Conservation (phyloP, 1,284 basidiomycete species). For the Hymenochaete sp. region DNA sequence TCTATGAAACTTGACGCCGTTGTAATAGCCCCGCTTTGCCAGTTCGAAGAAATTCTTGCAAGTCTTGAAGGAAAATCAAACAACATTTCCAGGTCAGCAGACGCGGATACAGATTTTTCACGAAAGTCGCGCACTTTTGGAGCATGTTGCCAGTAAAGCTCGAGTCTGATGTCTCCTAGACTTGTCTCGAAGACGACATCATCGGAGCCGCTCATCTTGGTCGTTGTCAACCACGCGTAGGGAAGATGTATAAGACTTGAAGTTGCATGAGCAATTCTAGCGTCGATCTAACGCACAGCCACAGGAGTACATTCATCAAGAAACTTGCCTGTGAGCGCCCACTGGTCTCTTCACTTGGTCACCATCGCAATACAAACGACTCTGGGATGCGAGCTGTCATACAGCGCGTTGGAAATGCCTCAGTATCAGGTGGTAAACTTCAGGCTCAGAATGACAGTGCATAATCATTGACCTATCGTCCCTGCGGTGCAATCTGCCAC, state of each 20-base stretch:
- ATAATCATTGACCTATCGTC: too few species aligned
- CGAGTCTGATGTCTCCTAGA: constrained; percentile 80
- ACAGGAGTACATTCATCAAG: background rate
- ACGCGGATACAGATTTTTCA: constrained; percentile 3
- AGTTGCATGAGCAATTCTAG: too few species aligned
- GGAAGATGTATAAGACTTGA: too few species aligned
- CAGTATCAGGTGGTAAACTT: constrained; percentile 68
- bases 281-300: constrained; percentile 1
- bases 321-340: background rate
- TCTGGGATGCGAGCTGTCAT: constrained; percentile 65
- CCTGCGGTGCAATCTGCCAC: too few species aligned
- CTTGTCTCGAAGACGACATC: constrained; percentile 79
- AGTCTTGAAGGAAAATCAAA: constrained; percentile 45
- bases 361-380: background rate
- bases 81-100: background rate
- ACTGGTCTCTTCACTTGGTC: background rate
- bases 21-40: constrained; percentile 79
- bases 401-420: constrained; percentile 68
- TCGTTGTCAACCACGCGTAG: too few species aligned
- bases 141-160: constrained; percentile 87
- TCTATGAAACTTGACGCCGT: constrained; percentile 80
- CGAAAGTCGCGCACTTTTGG: constrained; percentile 52
- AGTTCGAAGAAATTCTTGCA: constrained; percentile 90
- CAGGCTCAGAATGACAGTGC: too few species aligned
- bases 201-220: constrained; percentile 35